Percentiles rank a stretch among this genome's conserved stretches.
Conservation (phyloP, 768 basidiomycete genomes). For the Lactifluus echinatus region DNA sequence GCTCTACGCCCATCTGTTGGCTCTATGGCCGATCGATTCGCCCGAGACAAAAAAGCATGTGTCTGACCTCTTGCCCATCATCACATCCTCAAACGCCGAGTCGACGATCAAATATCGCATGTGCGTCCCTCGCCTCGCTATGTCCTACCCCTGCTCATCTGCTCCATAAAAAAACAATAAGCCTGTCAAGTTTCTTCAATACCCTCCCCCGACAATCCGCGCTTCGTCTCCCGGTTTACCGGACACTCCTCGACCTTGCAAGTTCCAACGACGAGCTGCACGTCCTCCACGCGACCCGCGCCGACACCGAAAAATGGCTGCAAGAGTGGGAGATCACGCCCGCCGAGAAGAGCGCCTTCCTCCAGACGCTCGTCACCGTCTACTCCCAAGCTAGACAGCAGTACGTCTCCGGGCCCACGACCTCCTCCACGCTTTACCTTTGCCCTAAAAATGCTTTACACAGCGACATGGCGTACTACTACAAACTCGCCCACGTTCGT, state of each 20-base stretch:
- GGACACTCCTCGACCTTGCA: constrained; percentile 51
- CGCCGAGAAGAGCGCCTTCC: constrained; percentile 55
- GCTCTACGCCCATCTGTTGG: constrained; percentile 61
- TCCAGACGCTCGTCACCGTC: constrained; percentile 53
- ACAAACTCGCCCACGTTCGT: constrained; percentile 51
- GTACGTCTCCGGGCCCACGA: constrained; percentile 40
- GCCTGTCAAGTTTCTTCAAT: constrained; percentile 79
- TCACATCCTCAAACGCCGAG: constrained; percentile 47
- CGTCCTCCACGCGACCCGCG: constrained; percentile 47
- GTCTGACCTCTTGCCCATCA: constrained; percentile 41
- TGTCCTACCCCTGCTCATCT: not conserved
- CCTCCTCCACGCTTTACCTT: not conserved
- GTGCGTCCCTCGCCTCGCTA: constrained; percentile 33
- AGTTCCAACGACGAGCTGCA: constrained; percentile 52
- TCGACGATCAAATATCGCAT: constrained; percentile 66
- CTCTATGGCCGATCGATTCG: constrained; percentile 46
- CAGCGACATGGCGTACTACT: constrained; percentile 58
- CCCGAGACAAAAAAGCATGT: constrained; percentile 47
- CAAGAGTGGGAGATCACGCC: constrained; percentile 62
- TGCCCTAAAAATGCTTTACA: not conserved
- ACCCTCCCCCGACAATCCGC: constrained; percentile 57
- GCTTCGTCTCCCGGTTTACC: constrained; percentile 55
- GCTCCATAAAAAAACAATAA: no score
- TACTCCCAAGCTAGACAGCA: constrained; percentile 47
- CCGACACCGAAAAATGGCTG: constrained; percentile 68